phyloP scores from a whole-genome alignment of 2,329 filamentous ascomycete genomes.

The Periconia sp. region DNA sequence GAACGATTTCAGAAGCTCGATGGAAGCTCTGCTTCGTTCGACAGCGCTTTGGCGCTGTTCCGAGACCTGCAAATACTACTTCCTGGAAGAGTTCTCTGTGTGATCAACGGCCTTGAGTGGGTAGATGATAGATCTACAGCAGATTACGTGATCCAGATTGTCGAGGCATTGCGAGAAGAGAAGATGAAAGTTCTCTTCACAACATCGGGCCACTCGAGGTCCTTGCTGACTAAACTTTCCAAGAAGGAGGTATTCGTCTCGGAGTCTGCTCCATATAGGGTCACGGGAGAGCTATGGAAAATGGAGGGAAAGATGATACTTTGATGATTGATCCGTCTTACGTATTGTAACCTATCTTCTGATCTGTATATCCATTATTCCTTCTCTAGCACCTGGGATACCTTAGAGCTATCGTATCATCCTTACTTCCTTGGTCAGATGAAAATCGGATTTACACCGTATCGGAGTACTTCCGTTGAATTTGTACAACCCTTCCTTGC shows the following conservation, averaged over 20 bases:
- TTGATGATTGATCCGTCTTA: too few species aligned
- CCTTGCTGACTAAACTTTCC: conserved; percentile 5
- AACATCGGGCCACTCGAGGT: conserved; percentile 15
- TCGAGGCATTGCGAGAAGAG: conserved; percentile 2
- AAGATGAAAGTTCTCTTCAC: conserved; percentile 17
- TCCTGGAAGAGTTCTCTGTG: conserved; percentile 9
- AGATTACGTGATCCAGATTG: conserved; percentile 1
- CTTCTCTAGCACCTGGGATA: too few species aligned
- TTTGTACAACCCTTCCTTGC: too few species aligned
- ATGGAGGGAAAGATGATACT: too few species aligned
- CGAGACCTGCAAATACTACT: conserved; percentile 1
- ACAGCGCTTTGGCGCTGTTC: conserved; percentile 1
- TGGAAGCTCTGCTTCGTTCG: conserved; percentile 2
- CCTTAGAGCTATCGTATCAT: too few species aligned
- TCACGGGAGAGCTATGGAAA: too few species aligned
- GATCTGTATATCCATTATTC: too few species aligned
- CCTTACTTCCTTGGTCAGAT: too few species aligned
- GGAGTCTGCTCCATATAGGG: too few species aligned
- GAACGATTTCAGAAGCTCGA: conserved; percentile 7
- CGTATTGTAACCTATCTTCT: too few species aligned
- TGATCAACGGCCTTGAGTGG: conserved; percentile 20
- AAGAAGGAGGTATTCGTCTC: background rate
- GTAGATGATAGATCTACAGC: conserved; percentile 16
- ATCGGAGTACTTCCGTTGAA: too few species aligned
- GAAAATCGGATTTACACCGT: too few species aligned